Evolutionary conservation across 805 yeast genomes (phyloP).

Genomic region (Metschnikowia vanudenii): DNA sequence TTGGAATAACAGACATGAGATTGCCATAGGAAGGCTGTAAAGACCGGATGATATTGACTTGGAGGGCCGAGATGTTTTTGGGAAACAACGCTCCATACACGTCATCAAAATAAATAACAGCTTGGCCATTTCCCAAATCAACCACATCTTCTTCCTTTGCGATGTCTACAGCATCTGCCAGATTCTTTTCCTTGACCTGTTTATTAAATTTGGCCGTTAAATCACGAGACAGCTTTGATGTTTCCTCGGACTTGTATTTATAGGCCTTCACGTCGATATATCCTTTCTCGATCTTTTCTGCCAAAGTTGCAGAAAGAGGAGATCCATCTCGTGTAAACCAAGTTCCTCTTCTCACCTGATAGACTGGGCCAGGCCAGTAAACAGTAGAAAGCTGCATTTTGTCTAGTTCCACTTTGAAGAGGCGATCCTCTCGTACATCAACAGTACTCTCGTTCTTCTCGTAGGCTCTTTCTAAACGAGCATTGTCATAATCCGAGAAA

Average conservation of each 20-base stretch:
- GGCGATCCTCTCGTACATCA: conserved; percentile 76
- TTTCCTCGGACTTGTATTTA: conserved; percentile 19
- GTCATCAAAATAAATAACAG: conserved; percentile 41
- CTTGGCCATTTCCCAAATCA: conserved; percentile 33
- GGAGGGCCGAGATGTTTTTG: conserved; percentile 39
- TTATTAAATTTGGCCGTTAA: conserved; percentile 23
- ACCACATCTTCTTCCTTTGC: conserved; percentile 30
- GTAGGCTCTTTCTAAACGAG: conserved; percentile 54
- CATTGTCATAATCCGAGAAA: conserved; percentile 63
- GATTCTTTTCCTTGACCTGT: conserved; percentile 10
- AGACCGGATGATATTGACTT: conserved; percentile 35
- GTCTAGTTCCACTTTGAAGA: conserved; percentile 68
- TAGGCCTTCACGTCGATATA: conserved; percentile 37
- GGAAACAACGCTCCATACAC: conserved; percentile 49
- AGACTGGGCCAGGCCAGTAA: conserved; percentile 87
- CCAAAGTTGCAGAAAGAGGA: conserved; percentile 51
- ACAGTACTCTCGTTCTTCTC: conserved; percentile 27
- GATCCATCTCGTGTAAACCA: conserved; percentile 68
- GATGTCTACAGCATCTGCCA: conserved; percentile 16
- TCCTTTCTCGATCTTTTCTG: conserved; percentile 59
- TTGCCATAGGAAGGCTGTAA: conserved; percentile 35
- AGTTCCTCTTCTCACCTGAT: conserved; percentile 77
- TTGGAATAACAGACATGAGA: conserved; percentile 47
- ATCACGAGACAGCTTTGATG: conserved; percentile 14
- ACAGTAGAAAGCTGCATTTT: conserved; percentile 59